phyloP scores from a whole-genome alignment of 371 early-diverging fungal species.

The Mucor ambiguus region DNA sequence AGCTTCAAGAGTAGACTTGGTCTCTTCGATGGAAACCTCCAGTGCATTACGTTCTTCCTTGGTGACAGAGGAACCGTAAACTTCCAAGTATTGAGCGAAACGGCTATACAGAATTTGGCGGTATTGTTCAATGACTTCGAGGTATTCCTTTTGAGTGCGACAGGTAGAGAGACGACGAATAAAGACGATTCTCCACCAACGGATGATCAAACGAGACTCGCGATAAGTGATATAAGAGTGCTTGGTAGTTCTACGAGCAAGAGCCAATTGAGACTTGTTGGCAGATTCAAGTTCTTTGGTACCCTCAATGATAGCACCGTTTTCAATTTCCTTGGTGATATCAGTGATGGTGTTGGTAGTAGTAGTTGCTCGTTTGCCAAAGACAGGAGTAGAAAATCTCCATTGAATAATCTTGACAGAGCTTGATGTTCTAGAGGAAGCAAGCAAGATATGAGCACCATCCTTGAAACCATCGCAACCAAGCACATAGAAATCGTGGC shows the following conservation, averaged over 20 bases:
- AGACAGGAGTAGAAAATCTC: constrained; percentile 46
- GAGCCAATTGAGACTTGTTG: constrained; percentile 10
- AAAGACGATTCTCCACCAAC: constrained; percentile 33
- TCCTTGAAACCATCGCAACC: constrained; percentile 26
- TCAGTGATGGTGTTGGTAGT: constrained; percentile 5
- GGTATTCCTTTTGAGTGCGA: constrained; percentile 28
- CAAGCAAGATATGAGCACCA: constrained; percentile 14
- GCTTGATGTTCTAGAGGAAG: constrained; percentile 2
- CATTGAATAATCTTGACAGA: constrained; percentile 28
- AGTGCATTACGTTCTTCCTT: constrained; percentile 8
- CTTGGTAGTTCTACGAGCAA: constrained; percentile 15
- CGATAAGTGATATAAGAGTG: constrained; percentile 9
- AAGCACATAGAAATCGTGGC: constrained; percentile 28
- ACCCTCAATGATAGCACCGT: constrained; percentile 27
- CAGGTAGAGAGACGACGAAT: constrained; percentile 24
- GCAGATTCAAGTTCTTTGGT: constrained; percentile 21
- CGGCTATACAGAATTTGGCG: constrained; percentile 24
- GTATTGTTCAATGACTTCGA: constrained; percentile 29
- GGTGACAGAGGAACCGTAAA: constrained; percentile 16
- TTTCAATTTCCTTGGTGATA: constrained; percentile 25
- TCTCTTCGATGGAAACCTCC: constrained; percentile 20
- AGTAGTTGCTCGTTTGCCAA: constrained; percentile 31
- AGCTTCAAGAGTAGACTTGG: constrained; percentile 12
- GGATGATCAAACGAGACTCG: constrained; percentile 24
- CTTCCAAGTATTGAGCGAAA: constrained; percentile 21